Conservation (phyloP, 2,329 filamentous ascomycete genomes). For the Ascomycota sp. region DNA sequence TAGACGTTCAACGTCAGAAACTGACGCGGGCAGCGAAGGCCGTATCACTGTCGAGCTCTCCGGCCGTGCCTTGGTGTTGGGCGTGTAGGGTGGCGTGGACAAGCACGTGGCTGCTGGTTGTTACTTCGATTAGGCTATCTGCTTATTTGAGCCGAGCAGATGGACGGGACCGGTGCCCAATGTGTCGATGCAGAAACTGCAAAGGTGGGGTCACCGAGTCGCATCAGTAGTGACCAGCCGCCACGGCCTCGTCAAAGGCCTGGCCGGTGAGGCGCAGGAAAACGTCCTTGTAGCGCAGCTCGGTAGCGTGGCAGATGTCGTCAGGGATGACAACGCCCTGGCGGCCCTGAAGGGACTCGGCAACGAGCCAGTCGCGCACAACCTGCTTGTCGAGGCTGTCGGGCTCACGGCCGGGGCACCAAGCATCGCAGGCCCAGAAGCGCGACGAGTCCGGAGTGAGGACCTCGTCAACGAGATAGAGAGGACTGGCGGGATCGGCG, state of each 20-base stretch:
- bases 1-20: conserved; percentile 13
- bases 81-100: conserved; percentile 42
- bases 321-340: conserved; percentile 40
- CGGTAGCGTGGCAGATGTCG: conserved; percentile 17
- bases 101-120: conserved; percentile 36
- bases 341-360: conserved; percentile 33
- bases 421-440: conserved; percentile 59
- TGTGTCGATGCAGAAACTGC: no score
- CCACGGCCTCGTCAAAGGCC: conserved; percentile 12
- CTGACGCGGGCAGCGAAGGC: conserved; percentile 9
- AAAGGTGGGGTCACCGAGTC: no score
- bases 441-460: conserved; percentile 67
- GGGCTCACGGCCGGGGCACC: conserved; percentile 49
- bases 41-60: conserved; percentile 15
- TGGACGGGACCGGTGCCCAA: no score
- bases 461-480: conserved; percentile 50
- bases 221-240: no score
- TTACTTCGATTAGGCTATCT: no score
- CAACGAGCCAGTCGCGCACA: conserved; percentile 63
- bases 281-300: conserved; percentile 5
- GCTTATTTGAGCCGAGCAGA: no score
- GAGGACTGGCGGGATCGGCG: conserved; percentile 22
- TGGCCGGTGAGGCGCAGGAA: conserved; percentile 37
- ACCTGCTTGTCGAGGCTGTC: conserved; percentile 80
- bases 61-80: conserved; percentile 60